Conservation (phyloP, 1,284 basidiomycete genomes). For the Tilletia indica region DNA sequence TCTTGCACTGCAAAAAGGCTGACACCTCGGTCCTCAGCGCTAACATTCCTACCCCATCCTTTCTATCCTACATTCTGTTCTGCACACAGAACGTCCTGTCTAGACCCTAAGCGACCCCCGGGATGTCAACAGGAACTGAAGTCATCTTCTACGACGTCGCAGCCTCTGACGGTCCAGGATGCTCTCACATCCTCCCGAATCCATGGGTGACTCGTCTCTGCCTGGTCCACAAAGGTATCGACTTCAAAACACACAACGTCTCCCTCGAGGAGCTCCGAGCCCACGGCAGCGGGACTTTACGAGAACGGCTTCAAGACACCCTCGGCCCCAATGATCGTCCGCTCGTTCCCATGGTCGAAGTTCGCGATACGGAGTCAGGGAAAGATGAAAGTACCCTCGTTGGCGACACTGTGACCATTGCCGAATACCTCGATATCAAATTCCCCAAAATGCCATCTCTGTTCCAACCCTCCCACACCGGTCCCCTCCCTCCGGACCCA, state of each 20-base stretch:
- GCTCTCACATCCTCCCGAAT: not conserved
- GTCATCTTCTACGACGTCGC: conserved; percentile 14
- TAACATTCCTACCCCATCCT: too few species aligned
- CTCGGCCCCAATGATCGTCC: conserved; percentile 6
- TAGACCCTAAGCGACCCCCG: not conserved
- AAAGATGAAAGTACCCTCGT: not conserved
- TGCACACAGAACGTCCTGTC: too few species aligned
- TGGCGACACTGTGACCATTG: conserved; percentile 8
- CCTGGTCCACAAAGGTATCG: conserved; percentile 7
- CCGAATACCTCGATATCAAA: not conserved
- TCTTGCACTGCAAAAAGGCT: too few species aligned
- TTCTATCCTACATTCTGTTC: too few species aligned
- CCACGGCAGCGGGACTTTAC: not conserved
- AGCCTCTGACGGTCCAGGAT: not conserved
- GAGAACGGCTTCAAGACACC: not conserved
- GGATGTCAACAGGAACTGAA: not conserved
- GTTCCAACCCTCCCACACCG: not conserved
- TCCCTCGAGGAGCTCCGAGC: conserved; percentile 5
- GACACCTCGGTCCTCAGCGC: too few species aligned
- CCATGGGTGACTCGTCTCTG: not conserved
- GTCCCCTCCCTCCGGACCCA: not conserved
- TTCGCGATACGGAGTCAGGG: not conserved
- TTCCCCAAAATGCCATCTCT: not conserved
- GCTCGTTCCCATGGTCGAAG: conserved; percentile 10
- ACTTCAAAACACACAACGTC: not conserved